These are phyloP conservation scores for Aspergillus ochraceoroseus DNA, from an alignment of 2,329 filamentous ascomycete species.

Conservation along the genomic window DNA sequence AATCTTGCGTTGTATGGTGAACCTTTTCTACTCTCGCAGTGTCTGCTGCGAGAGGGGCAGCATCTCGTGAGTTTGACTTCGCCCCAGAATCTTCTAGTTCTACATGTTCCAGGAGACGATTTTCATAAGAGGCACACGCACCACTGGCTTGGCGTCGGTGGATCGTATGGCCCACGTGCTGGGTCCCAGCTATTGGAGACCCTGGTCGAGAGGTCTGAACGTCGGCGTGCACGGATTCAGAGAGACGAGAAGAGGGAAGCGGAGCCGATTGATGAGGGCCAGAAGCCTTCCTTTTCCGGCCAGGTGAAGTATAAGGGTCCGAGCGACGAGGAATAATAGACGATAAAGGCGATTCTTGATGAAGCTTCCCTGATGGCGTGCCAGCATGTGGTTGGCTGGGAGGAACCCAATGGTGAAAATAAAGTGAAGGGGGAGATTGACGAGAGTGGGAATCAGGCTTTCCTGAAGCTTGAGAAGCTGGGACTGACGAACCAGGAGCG, in stretches of 20 bases:
- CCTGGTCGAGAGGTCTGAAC: constrained; percentile 11
- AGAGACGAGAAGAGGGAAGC: constrained; percentile 48
- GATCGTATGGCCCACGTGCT: neutral
- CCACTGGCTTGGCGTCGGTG: constrained; percentile 15
- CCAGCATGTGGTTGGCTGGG: constrained; percentile 65
- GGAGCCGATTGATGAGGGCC: constrained; percentile 50
- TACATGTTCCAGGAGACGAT: neutral
- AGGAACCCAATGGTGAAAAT: constrained; percentile 91
- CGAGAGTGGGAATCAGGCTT: constrained; percentile 55
- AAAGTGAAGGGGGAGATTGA: constrained; percentile 68
- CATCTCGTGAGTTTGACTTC: neutral
- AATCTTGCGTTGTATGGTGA: constrained; percentile 3
- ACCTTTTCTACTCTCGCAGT: neutral
- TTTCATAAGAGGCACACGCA: constrained; percentile 7
- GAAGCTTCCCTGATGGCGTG: constrained; percentile 68
- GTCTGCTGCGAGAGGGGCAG: neutral
- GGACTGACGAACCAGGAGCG: constrained; percentile 35
- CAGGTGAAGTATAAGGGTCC: constrained; percentile 67
- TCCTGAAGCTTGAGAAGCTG: constrained; percentile 51
- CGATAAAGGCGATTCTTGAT: constrained; percentile 46
- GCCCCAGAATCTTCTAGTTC: constrained; percentile 5
- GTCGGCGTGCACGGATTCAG: constrained; percentile 28
- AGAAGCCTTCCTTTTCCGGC: constrained; percentile 73
- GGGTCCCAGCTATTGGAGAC: constrained; percentile 33
- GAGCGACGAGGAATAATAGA: constrained; percentile 48